Evolutionary conservation across 306 rosid species (phyloP), one percentile per base, ranked within the genome.

Genomic region (Pyrus bretschneideri): DNA sequence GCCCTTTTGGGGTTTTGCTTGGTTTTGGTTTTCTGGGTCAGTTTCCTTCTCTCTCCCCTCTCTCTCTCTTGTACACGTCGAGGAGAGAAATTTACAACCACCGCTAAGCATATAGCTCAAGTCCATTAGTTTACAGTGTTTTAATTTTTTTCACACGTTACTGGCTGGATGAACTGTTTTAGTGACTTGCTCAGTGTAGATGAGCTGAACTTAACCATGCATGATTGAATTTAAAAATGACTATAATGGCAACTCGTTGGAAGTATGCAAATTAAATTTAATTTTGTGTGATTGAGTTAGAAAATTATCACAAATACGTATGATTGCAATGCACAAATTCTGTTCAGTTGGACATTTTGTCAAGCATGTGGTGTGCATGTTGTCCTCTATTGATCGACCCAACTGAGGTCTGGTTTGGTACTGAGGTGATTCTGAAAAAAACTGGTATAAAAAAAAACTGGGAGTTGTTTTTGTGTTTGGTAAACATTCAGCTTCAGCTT

Each of bases 11-110:
- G 61, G 69, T 73, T 71, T 83, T 83, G 81, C 73, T 77, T 25
- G 77, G 71, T 86, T 81, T 78, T 75, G 83, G 71, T 73, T 78
- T 63, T 73, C 75, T 45, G 70, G 35, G 71, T 33, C 69, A 54
- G 78, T 25, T 45, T 57, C 79, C 83, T 61, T 83, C 79, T 63
- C 33, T 75, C 45, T 55, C 69, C 49, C 69, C 78, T 67, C 85
- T 59, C 73, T 59, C 73, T 63, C 85, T 60, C 33, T 4, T 2
- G 29, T 11, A 27, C 80, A 64, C 66, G 55, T 66, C n/a, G 69
- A 17, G 44, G 79, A 46, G 19, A 49, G 54, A 15, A 15, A 49
- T 49, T 49, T 15, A 51, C 55, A 15, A 17, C 11, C 45, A 42
- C 18, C 21, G 0, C 0, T 51, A 51, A 51, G 6, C 55, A 51